Base-by-base conservation (phyloP, 2,329 filamentous ascomycete species). In the Gnomoniopsis smithogilvyi region DNA sequence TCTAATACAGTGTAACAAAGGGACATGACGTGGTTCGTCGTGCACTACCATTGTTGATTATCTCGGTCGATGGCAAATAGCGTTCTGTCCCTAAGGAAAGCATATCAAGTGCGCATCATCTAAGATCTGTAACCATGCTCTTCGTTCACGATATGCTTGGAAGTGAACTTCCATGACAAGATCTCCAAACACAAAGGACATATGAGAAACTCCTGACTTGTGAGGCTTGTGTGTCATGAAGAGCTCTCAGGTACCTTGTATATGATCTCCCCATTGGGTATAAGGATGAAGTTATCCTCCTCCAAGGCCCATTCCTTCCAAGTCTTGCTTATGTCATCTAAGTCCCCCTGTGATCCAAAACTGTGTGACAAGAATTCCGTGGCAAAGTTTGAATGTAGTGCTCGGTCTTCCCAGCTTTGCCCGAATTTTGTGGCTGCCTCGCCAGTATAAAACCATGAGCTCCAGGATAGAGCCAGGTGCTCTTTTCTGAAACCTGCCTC, bases 211-310 rank as follows among this genome's bases (percentile, higher is more conserved):
- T n/a, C n/a, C n/a, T n/a, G n/a, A n/a, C n/a, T n/a, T n/a, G n/a
- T n/a, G n/a, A n/a, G n/a, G n/a, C n/a, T n/a, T n/a, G n/a, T 36
- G 34, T 36, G 14, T 45, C 45, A 47, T 26, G 45, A 7, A 6
- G 45, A 53, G 14, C 17, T 26, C 30, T 41, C 54, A n/a, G 58
- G 58, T 3, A 60, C 50, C 30, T 19, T 58, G 36, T 58, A 61
- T n/a, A 61, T 12, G 1, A 61, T 59, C 24, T 61, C 59, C 0
- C 59, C 59, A 11, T 59, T 58, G 7, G 59, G 55, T 34, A 61
- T 59, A 1, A 55, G 51, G 10, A 58, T 54, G 12, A 58, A 61
- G 12, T 51, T 51, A 11, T 51, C 59, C 24, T 59, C 59, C 38
- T 61, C 55, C 6, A 30, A 6, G 2, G 50, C 24, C 59, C 59